Evolutionary conservation across 2,329 filamentous ascomycete species (phyloP).

Genomic region (Aspergillus phoenicis): DNA sequence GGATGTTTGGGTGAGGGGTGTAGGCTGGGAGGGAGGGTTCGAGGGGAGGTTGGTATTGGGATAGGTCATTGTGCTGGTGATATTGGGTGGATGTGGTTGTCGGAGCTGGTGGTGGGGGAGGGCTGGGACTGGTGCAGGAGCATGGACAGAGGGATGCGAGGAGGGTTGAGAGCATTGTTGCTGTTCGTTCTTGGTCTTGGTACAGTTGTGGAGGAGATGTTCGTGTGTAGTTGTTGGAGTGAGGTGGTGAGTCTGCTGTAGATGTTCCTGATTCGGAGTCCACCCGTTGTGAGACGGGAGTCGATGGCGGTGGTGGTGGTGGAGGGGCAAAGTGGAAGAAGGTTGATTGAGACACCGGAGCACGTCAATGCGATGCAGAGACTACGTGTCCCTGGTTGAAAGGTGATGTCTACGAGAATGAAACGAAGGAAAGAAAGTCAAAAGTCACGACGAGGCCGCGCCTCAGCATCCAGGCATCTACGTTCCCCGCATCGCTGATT

Average conservation of each 20-base stretch:
- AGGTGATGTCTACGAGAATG: neutral
- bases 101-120: neutral
- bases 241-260: no score
- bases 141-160: neutral
- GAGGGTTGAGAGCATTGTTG: neutral
- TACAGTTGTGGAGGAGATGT: neutral
- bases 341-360: no score
- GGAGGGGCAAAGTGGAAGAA: neutral
- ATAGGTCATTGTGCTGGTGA: neutral
- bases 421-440: conserved; percentile 8
- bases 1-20: conserved; percentile 40
- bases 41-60: conserved; percentile 28
- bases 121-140: neutral
- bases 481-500: conserved; percentile 28
- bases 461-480: conserved; percentile 31
- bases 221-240: neutral
- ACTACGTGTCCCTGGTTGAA: no score
- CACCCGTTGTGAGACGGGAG: neutral
- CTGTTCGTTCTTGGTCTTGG: neutral
- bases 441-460: conserved; percentile 3
- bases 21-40: conserved; percentile 45
- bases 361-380: no score
- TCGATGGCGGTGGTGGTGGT: neutral
- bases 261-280: no score
- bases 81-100: neutral